Conservation (phyloP, 441 rosid species). For the Pelargonium cotyledonis region DNA sequence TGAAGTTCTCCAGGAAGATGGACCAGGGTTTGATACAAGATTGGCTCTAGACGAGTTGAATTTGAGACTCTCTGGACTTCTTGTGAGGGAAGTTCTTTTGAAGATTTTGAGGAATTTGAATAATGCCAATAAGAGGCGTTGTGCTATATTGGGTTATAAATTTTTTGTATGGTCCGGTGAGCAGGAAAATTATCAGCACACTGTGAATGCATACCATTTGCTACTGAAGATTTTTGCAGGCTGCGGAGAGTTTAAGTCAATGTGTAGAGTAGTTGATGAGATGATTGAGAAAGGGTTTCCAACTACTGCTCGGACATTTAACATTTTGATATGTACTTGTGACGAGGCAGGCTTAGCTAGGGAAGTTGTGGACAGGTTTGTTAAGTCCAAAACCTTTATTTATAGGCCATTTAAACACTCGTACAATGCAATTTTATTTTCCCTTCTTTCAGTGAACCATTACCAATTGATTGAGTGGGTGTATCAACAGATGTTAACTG, state of each 20-base stretch:
- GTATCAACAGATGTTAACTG: constrained; percentile 60
- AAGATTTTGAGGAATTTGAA: constrained; percentile 50
- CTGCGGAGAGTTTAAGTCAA: constrained; percentile 74
- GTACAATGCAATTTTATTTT: constrained; percentile 64
- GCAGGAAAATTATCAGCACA: constrained; percentile 53
- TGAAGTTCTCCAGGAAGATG: constrained; percentile 62
- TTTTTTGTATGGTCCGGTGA: constrained; percentile 73
- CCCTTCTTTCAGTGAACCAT: constrained; percentile 48
- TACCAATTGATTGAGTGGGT: constrained; percentile 92
- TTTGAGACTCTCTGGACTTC: constrained; percentile 58
- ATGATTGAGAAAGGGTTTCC: constrained; percentile 75
- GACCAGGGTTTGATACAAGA: constrained; percentile 59
- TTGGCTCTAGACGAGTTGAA: constrained; percentile 47
- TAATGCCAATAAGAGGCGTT: constrained; percentile 44
- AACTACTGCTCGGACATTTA: constrained; percentile 70
- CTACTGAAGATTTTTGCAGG: constrained; percentile 78
- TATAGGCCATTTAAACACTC: constrained; percentile 77
- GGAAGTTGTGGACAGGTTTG: constrained; percentile 66
- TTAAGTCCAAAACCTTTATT: constrained; percentile 64
- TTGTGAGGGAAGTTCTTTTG: constrained; percentile 77
- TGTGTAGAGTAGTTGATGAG: constrained; percentile 83
- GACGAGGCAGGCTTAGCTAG: constrained; percentile 68
- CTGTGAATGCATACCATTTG: constrained; percentile 51
- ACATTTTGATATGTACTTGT: constrained; percentile 68
- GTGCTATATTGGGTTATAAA: constrained; percentile 66